phyloP scores from a whole-genome alignment of 2,329 filamentous ascomycete genomes.

The Penicillium olsonii region DNA sequence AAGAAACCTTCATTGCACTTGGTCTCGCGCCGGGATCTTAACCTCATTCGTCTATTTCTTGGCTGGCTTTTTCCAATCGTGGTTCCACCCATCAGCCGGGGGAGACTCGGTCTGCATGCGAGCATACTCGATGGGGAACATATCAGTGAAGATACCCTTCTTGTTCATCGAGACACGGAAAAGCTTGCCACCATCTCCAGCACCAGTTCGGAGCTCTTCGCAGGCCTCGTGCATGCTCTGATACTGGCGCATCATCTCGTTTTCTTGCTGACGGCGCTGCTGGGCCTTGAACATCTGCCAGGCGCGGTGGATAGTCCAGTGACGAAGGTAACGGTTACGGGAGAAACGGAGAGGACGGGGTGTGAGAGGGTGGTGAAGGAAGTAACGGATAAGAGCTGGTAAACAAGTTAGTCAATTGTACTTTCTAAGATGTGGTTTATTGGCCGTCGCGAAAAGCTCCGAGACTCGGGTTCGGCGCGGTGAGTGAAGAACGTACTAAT shows the following conservation, averaged over 20 bases:
- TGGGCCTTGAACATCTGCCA: slow-evolving; percentile 80
- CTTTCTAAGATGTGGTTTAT: background rate
- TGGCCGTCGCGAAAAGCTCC: background rate
- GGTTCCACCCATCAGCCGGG: slow-evolving; percentile 79
- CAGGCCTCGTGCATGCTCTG: slow-evolving; percentile 81
- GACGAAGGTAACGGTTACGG: slow-evolving; percentile 81
- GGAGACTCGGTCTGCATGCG: slow-evolving; percentile 76
- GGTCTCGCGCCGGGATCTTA: slow-evolving; percentile 1
- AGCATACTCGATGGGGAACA: slow-evolving; percentile 87
- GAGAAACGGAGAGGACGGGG: slow-evolving; percentile 83
- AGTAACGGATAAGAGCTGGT: slow-evolving; percentile 67
- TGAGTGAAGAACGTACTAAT: slow-evolving; percentile 43
- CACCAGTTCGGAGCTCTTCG: slow-evolving; percentile 70
- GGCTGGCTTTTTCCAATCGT: slow-evolving; percentile 74
- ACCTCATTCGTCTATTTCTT: slow-evolving; percentile 17
- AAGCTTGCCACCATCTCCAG: slow-evolving; percentile 58
- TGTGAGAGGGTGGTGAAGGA: slow-evolving; percentile 67
- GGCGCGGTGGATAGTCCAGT: slow-evolving; percentile 98
- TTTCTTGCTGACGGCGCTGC: slow-evolving; percentile 63
- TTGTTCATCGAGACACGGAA: slow-evolving; percentile 91
- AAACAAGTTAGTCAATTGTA: slow-evolving; percentile 17
- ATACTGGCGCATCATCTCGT: slow-evolving; percentile 76
- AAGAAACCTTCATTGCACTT: slow-evolving; percentile 1
- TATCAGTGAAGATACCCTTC: slow-evolving; percentile 73
- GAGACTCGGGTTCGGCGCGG: background rate